Evolutionary conservation across 2,329 filamentous ascomycete genomes (phyloP).

Genomic region (Exophiala sp.): DNA sequence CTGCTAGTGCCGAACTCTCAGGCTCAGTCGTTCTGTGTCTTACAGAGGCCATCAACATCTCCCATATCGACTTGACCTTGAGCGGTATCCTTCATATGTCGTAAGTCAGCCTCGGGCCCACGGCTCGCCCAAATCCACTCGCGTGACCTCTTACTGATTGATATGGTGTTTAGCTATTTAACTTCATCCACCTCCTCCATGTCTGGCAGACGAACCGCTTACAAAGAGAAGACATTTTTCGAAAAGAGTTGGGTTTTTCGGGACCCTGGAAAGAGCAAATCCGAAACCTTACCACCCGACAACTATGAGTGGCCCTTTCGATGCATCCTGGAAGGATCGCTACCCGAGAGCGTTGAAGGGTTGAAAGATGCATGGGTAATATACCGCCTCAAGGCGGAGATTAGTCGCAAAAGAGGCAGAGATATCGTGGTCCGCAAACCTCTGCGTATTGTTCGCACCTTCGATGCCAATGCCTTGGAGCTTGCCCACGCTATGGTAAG

Average conservation of each 20-base stretch:
- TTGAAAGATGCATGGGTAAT: conserved; percentile 80
- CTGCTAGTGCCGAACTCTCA: conserved; percentile 69
- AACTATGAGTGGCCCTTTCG: conserved; percentile 86
- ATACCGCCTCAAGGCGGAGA: conserved; percentile 86
- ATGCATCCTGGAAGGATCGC: conserved; percentile 62
- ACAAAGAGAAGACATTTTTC: conserved; percentile 53
- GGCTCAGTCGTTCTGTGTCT: conserved; percentile 72
- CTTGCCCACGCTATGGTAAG: conserved; percentile 77
- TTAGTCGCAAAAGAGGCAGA: conserved; percentile 85
- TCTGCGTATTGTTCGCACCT: conserved; percentile 71
- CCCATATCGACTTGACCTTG: conserved; percentile 69
- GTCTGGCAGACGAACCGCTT: conserved; percentile 24
- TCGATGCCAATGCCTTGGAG: conserved; percentile 72
- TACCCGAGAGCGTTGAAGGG: conserved; percentile 87
- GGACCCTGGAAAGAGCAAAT: conserved; percentile 47
- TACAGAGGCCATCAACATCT: conserved; percentile 64
- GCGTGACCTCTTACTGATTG: conserved; percentile 16
- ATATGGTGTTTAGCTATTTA: conserved; percentile 20
- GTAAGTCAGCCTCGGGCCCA: conserved; percentile 47
- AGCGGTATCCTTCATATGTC: conserved; percentile 66
- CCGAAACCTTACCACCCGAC: conserved; percentile 61
- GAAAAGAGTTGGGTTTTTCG: conserved; percentile 71
- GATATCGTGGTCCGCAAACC: conserved; percentile 78
- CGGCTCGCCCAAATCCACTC: conserved; percentile 12
- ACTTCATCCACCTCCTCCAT: conserved; percentile 32